Evolutionary conservation across 805 yeast species (phyloP), one percentile per base, ranked within the genome.

Genomic region (Metschnikowia matae): DNA sequence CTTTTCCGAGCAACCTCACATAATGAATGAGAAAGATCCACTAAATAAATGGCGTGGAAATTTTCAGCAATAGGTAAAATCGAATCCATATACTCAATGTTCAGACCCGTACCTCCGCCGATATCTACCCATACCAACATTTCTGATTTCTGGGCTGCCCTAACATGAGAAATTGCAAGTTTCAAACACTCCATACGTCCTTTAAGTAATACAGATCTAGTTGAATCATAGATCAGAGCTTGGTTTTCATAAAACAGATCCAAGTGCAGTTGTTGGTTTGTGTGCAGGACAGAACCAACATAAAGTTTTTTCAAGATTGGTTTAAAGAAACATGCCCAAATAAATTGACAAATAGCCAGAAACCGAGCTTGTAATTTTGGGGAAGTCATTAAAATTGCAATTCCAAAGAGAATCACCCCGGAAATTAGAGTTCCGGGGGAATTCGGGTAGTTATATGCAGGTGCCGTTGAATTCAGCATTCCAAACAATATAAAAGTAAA

Each of bases 91-190:
- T 78, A 75, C 66, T 87, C 94, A 59, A 87, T 84, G 68, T 87
- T 87, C 66, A 82, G 75, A 44, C 95, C 96, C 5, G 96, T 87
- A 21, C 96, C 96, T 32, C 95, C 95, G 46, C 95, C 96, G 61
- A 88, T 79, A 63, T 85, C 91, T 45, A 85, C 74, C 91, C 91
- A 85, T 41, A 84, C 81, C 41, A 84, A 67, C 46, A 29, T 4
- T 3, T 14, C 34, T 38, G 64, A 61, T 26, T 65, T 66, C 47
- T 69, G 71, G 34, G 62, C 54, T 54, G 62, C 35, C 32, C 34
- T 32, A 37, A 84, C 66, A 64, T 86, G 90, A 23, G 84, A 65
- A 31, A 72, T 75, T 1, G 87, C 86, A 51, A 85, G 64, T 46
- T 73, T 73, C 49, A 86, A 70, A 50, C 88, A 83, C 49, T 77